A percentile compares a stretch with the other conserved stretches of the same genome.
Conservation (phyloP, 1,284 basidiomycete species). For the Meripilus lineatus region DNA sequence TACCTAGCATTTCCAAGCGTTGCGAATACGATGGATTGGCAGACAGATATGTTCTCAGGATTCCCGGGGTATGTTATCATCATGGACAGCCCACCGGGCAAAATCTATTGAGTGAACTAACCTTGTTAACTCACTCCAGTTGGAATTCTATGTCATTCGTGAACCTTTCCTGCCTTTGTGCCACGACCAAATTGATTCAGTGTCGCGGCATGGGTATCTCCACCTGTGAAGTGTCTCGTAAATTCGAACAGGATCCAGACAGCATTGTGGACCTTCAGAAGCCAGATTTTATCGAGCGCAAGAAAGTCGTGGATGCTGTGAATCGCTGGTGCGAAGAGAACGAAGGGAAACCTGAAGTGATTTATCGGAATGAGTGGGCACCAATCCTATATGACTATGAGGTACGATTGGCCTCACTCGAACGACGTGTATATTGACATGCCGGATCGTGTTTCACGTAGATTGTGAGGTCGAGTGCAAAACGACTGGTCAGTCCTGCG, state of each 20-base stretch:
- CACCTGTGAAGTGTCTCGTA: conserved; percentile 22
- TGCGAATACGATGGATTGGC: too few species aligned
- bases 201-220: conserved; percentile 24
- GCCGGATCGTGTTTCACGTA: conserved; percentile 4
- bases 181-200: conserved; percentile 23
- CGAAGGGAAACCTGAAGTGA: background rate
- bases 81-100: too few species aligned
- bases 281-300: conserved; percentile 22
- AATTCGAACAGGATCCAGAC: conserved; percentile 21
- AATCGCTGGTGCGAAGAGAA: conserved; percentile 13
- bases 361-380: conserved; percentile 14
- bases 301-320: conserved; percentile 24
- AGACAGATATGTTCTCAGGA: too few species aligned
- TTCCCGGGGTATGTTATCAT: too few species aligned
- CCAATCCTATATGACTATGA: conserved; percentile 27
- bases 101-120: too few species aligned
- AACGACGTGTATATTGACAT: background rate
- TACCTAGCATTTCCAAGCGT: too few species aligned
- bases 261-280: conserved; percentile 20
- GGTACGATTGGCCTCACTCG: conserved; percentile 11
- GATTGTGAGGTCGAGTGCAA: conserved; percentile 22
- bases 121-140: background rate
- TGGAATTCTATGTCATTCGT: conserved; percentile 9
- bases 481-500: conserved; percentile 15
- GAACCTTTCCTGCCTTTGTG: conserved; percentile 24